Base-by-base conservation (phyloP, 2,329 filamentous ascomycete genomes). In the Zymoseptoria pseudotritici region DNA sequence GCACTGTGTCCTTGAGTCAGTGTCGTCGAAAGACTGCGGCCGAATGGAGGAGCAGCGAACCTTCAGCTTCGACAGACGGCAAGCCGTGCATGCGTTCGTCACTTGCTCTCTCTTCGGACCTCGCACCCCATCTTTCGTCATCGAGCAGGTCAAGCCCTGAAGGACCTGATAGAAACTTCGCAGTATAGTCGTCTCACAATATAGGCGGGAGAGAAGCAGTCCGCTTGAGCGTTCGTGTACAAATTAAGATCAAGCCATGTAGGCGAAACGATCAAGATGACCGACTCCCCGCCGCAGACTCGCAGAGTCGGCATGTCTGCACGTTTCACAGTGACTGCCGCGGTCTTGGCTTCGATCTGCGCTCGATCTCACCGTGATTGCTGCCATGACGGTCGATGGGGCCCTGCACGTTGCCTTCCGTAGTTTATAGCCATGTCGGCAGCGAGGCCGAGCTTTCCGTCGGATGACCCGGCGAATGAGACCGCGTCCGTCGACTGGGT, bases 11-110 rank as follows among this genome's bases (percentile, higher is more conserved):
- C 52, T 10, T 19, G 11, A n/a, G 22, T 53, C 22, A 53, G 52
- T 29, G 26, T 9, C 26, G 8, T 9, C 26, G 26, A 29, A 29
- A 29, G 26, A 29, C 26, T 29, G 26, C 26, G 7, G 26, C 8
- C 2, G 8, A 29, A 2, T 4, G 20, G 20, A 19, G 17, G 46
- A 50, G 19, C 46, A 6, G 29, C 58, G 49, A 5, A 60, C 58
- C 54, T 60, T 60, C 50, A 60, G 31, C 13, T 60, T 60, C 17
- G 58, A 60, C 13, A 51, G 22, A 24, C 58, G 58, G 42, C 58
- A 60, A 22, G 54, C 54, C 21, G 53, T 51, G 31, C 58, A 60
- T 22, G 58, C 58, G 20, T 60, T 60, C n/a, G 54, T 55, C 22
- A 60, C 58, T 42, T 60, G 58, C 22, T 36, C 29, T 10, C 58